Evolutionary conservation across 495 filamentous ascomycete genomes (phyloP).

Genomic region (Podospora sp.): DNA sequence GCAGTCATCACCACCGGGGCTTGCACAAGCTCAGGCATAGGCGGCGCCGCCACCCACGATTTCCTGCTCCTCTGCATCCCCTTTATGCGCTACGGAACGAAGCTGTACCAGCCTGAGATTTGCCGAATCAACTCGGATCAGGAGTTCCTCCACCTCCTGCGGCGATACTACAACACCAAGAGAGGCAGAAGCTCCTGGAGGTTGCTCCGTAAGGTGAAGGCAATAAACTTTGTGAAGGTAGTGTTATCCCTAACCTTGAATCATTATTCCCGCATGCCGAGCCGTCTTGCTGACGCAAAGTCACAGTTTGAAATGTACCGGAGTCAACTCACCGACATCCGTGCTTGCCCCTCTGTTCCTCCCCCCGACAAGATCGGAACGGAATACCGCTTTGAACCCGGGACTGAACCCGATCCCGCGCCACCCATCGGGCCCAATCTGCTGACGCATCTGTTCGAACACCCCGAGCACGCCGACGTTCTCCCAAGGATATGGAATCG

Average conservation of each 20-base stretch:
- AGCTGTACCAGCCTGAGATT: constrained; percentile 18
- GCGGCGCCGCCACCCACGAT: not conserved
- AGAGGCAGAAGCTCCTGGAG: constrained; percentile 16
- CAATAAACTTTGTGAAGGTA: constrained; percentile 18
- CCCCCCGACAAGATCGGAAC: constrained; percentile 6
- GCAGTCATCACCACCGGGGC: constrained; percentile 7
- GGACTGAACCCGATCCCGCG: not conserved
- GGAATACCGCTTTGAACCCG: constrained; percentile 10
- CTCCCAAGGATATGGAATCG: constrained; percentile 2
- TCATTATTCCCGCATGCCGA: not conserved
- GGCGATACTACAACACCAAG: constrained; percentile 12
- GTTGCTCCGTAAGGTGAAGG: constrained; percentile 7
- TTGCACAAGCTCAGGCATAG: constrained; percentile 12
- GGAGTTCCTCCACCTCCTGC: constrained; percentile 14
- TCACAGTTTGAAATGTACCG: constrained; percentile 19
- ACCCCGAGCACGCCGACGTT: constrained; percentile 17
- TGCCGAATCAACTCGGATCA: constrained; percentile 22
- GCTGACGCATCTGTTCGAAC: constrained; percentile 16
- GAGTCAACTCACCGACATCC: constrained; percentile 12
- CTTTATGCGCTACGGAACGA: constrained; percentile 15
- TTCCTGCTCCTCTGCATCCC: constrained; percentile 19
- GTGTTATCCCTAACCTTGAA: not conserved
- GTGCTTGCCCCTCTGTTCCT: constrained; percentile 10
- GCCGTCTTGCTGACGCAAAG: not conserved
- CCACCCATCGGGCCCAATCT: constrained; percentile 18